phyloP scores from a whole-genome alignment of 140 eudicot species.

The Senecio squalidus region DNA sequence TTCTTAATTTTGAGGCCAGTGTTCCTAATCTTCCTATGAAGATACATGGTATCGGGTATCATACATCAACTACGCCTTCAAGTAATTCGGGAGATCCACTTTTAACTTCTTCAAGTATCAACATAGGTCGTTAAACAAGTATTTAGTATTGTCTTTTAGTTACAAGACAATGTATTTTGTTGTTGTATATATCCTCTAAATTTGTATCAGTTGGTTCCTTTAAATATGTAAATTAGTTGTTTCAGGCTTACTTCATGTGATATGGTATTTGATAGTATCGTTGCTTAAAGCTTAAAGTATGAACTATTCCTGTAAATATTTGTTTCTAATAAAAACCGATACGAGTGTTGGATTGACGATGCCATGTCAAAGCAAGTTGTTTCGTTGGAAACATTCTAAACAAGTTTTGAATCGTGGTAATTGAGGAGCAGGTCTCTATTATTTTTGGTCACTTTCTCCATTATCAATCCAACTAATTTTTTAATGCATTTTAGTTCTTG shows the following conservation, averaged over 20 bases:
- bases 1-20: slow-evolving; percentile 37
- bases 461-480: too few species aligned
- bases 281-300: not conserved
- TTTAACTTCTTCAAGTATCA: slow-evolving; percentile 33
- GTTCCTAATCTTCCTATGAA: slow-evolving; percentile 32
- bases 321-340: not conserved
- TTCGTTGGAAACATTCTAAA: too few species aligned
- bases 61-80: slow-evolving; percentile 12
- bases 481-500: too few species aligned
- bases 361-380: not conserved
- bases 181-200: slow-evolving; percentile 27
- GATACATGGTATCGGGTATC: slow-evolving; percentile 22
- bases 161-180: slow-evolving; percentile 9
- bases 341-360: not conserved
- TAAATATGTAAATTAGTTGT: not conserved
- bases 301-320: not conserved
- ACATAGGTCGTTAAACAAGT: slow-evolving; percentile 47
- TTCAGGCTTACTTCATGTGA: not conserved
- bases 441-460: too few species aligned
- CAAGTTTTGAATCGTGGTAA: too few species aligned
- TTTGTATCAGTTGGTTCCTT: not conserved
- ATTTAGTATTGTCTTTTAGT: slow-evolving; percentile 20
- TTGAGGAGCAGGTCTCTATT: too few species aligned
- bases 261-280: not conserved
- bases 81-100: slow-evolving; percentile 19